Evolutionary conservation across 345 rosid species (phyloP), one percentile per base, ranked within the genome.

Genomic region (Kandelia obovata): DNA sequence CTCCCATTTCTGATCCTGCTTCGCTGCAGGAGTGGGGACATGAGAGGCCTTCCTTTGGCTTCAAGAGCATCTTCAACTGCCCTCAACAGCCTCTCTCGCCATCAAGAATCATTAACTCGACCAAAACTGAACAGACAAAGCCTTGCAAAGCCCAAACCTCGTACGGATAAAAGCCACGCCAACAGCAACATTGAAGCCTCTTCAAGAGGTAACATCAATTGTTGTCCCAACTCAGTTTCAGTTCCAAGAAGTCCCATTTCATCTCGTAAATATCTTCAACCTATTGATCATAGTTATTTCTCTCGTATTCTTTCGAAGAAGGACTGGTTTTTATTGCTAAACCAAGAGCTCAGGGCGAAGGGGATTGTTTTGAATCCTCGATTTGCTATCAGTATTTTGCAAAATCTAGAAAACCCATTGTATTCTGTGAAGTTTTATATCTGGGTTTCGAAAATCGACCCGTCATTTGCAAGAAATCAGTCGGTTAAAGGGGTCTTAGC

Each of bases 391-490:
- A 88, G 96, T 67, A 62, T 94, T 25, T 67, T 91, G 76, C 97
- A 89, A 78, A 89, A 88, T 74, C 96, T 88, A 71, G 90, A 88
- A 27, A 86, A 87, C 80, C 89, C 95, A 20, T 64, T 88, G 26
- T 71, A 72, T 28, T 55, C 90, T 64, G 73, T 91, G 73, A 82
- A 84, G 49, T 86, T 91, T 67, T 91, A 87, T 79, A 75, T 88
- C 84, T 94, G 98, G 98, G 82, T 82, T 70, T 87, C 86, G 13
- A 83, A 77, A 77, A 55, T 74, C 23, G 83, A 88, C 60, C 84
- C 82, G 27, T 64, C 72, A 28, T 73, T 84, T 72, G 75, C 83
- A 1, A 81, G 72, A 81, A 77, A 89, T 71, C 95, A 78, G 68
- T 83, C 92, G 27, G 74, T 88, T 30, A 82, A 82, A 65, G 70